Base-by-base conservation (phyloP, 345 rosid genomes). In the Melastoma malabathricum region DNA sequence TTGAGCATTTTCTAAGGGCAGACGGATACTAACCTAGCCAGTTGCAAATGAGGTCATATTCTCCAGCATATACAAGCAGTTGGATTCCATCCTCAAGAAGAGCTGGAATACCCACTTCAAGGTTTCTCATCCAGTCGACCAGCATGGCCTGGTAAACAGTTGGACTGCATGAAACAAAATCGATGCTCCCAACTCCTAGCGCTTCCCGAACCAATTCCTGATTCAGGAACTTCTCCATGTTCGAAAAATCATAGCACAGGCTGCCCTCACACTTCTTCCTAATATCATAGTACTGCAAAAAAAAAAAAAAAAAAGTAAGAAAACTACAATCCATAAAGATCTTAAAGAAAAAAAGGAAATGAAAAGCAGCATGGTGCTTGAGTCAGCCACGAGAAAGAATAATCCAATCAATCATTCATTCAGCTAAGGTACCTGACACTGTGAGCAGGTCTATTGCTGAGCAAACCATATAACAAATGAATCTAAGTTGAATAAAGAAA, bases 31-130 rank as follows among this genome's bases (percentile, higher is more conserved):
- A 64, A 92, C 99, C 99, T 18, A 93, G 86, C 97, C 99, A 93
- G 66, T 93, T 93, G 90, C 99, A 93, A 69, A 93, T 88, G 68
- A 93, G 90, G 76, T 93, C 99, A 54, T 93, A 93, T 59, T 93
- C 99, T 56, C 99, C 97, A 0, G 99, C 95, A 64, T 93, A 93
- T 25, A 93, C 76, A 19, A 93, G 99, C 68, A 93, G 63, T 62
- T 81, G 69, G 68, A 93, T 64, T 57, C 99, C 97, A 54, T 93
- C 97, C 75, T 88, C 89, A 2, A 92, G 88, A 48, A 92, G 97
- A 13, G 75, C 55, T 38, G 99, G 99, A 69, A 92, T 92, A 51
- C 97, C 90, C 5, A 64, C 77, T 78, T 93, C 99, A 1, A 88
- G 88, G 63, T 93, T 81, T 64, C 94, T 81, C 99, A 93, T 93